phyloP scores from a whole-genome alignment of 2,329 filamentous ascomycete genomes.

The Cadophora gregata region DNA sequence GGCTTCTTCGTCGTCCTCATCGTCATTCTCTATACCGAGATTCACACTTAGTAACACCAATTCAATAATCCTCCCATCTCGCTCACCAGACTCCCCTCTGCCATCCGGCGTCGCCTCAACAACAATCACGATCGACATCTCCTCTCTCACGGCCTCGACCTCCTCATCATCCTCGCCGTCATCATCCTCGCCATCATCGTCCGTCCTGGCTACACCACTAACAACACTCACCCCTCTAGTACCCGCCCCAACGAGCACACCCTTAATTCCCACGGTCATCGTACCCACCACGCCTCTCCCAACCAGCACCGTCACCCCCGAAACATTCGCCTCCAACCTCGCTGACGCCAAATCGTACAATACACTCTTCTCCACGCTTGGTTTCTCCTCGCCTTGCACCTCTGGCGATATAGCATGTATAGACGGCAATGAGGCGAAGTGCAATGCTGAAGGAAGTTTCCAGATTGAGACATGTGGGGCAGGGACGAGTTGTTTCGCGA shows the following conservation, averaged over 20 bases:
- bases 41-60: constrained; percentile 39
- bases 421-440: constrained; percentile 54
- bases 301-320: constrained; percentile 32
- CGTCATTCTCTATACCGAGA: constrained; percentile 25
- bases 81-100: constrained; percentile 20
- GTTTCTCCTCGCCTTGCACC: constrained; percentile 53
- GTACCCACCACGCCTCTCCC: constrained; percentile 24
- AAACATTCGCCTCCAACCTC: constrained; percentile 39
- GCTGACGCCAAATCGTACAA: constrained; percentile 43
- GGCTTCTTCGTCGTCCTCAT: too few species aligned
- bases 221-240: constrained; percentile 14
- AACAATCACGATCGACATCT: constrained; percentile 24
- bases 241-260: constrained; percentile 23
- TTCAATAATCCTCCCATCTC: constrained; percentile 24
- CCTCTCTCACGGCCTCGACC: constrained; percentile 9
- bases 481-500: constrained; percentile 55
- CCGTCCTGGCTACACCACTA: neutral
- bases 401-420: constrained; percentile 59
- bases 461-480: constrained; percentile 47
- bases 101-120: constrained; percentile 21
- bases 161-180: neutral
- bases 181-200: constrained; percentile 6
- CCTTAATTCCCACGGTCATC: constrained; percentile 30
- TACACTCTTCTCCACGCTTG: constrained; percentile 38
- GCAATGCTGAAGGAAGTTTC: constrained; percentile 51